phyloP scores from a whole-genome alignment of 2,329 filamentous ascomycete species.

The Xylogone sp. region DNA sequence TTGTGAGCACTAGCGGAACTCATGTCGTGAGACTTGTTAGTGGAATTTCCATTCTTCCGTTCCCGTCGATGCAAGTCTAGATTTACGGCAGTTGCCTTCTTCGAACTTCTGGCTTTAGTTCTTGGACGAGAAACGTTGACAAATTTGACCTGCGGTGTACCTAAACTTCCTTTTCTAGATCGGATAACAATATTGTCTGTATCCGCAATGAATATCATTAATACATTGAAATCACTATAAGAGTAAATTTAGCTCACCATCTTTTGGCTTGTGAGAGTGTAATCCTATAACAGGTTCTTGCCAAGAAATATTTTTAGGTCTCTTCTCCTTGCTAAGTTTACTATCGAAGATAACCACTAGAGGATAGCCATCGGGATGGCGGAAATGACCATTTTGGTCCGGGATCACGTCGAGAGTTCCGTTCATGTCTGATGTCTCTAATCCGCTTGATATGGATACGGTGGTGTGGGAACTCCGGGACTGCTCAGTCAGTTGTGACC shows the following conservation, averaged over 20 bases:
- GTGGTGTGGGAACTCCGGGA: no score
- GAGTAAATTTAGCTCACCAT: background rate
- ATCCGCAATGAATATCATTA: background rate
- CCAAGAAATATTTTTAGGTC: conserved; percentile 1
- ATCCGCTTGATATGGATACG: background rate
- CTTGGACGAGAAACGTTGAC: background rate
- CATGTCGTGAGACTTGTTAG: background rate
- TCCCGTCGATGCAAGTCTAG: no score
- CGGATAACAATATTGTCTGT: background rate
- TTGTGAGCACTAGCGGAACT: background rate
- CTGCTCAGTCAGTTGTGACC: no score
- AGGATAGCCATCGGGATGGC: conserved; percentile 1
- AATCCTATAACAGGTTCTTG: conserved; percentile 2
- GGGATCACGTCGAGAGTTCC: background rate
- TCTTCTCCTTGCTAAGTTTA: conserved; percentile 1
- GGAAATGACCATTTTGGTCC: conserved; percentile 5
- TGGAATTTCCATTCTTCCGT: no score
- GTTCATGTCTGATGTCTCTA: background rate
- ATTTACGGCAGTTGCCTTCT: no score
- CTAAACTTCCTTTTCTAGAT: background rate
- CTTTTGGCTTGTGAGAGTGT: background rate
- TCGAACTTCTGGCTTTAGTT: background rate
- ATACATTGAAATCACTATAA: background rate
- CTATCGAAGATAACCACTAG: conserved; percentile 6
- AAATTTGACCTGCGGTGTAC: background rate